Conservation (phyloP, 1,284 basidiomycete species). For the Cystobasidium slooffiae region DNA sequence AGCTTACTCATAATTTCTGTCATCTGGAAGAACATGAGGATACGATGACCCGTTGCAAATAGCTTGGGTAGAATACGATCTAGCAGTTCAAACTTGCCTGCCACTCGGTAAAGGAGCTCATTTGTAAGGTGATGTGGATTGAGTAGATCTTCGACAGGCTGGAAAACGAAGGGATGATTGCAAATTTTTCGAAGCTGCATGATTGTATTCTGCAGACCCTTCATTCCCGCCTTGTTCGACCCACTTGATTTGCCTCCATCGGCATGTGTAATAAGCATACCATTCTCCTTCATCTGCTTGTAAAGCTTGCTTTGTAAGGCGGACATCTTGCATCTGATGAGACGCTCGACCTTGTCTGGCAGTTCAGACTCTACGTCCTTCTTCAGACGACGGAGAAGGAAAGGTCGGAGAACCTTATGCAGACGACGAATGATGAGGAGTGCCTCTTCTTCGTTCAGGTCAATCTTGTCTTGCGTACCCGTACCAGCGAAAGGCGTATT, state of each 20-base stretch:
- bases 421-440: conserved; percentile 95
- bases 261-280: conserved; percentile 69
- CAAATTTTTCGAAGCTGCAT: conserved; percentile 99
- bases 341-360: conserved; percentile 99
- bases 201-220: conserved; percentile 85
- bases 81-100: conserved; percentile 95
- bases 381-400: conserved; percentile 93
- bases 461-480: conserved; percentile 94
- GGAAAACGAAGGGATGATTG: conserved; percentile 95
- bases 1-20: conserved; percentile 62
- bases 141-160: conserved; percentile 90
- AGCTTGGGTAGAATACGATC: conserved; percentile 93
- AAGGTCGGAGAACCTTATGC: conserved; percentile 97
- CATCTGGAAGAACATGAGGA: conserved; percentile 99
- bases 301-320: conserved; percentile 92
- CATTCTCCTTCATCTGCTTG: conserved; percentile 96
- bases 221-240: conserved; percentile 54
- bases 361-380: conserved; percentile 98
- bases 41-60: conserved; percentile 88
- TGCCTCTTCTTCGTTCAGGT: conserved; percentile 99
- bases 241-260: conserved; percentile 53
- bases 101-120: conserved; percentile 75
- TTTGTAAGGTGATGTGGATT: conserved; percentile 74
- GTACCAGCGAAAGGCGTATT: conserved; percentile 99
- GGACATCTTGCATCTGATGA: conserved; percentile 98